phyloP scores from a whole-genome alignment of 225 moss, liverwort and hornwort genomes.

The Antitrichia curtipendula region DNA sequence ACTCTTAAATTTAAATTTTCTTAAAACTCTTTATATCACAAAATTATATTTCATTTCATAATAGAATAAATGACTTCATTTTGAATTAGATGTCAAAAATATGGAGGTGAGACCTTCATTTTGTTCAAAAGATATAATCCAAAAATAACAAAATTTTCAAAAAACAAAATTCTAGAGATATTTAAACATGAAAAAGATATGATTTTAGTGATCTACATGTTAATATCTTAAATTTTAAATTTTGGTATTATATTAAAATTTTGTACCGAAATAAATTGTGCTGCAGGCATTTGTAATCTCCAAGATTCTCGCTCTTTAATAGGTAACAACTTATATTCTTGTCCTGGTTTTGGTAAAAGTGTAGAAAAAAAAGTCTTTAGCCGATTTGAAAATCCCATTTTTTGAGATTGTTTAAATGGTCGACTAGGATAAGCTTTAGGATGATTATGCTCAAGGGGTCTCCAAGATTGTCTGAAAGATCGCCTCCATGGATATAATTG shows the following conservation, averaged over 20 bases:
- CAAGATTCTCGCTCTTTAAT: conserved; percentile 5
- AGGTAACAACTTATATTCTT: conserved; percentile 4
- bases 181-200: neutral
- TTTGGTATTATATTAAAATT: neutral
- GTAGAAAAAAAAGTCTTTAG: neutral
- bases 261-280: conserved; percentile 4
- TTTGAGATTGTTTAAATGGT: neutral
- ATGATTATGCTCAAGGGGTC: neutral
- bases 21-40: fast-evolving
- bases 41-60: no score
- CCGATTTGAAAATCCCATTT: conserved; percentile 2
- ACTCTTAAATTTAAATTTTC: fast-evolving
- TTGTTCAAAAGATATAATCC: neutral
- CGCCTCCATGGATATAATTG: conserved; percentile 21
- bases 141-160: neutral
- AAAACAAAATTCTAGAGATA: neutral
- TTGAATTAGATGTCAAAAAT: neutral
- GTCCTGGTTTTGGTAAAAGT: neutral
- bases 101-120: neutral
- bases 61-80: neutral
- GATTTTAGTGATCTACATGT: no score
- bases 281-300: conserved; percentile 20
- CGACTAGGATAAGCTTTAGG: neutral
- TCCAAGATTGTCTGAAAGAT: conserved; percentile 32
- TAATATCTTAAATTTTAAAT: neutral